Percentiles rank a stretch among this genome's conserved stretches.
Evolutionary conservation across 2,329 filamentous ascomycete species (phyloP).

Genomic region (Colletotrichum simmondsii): DNA sequence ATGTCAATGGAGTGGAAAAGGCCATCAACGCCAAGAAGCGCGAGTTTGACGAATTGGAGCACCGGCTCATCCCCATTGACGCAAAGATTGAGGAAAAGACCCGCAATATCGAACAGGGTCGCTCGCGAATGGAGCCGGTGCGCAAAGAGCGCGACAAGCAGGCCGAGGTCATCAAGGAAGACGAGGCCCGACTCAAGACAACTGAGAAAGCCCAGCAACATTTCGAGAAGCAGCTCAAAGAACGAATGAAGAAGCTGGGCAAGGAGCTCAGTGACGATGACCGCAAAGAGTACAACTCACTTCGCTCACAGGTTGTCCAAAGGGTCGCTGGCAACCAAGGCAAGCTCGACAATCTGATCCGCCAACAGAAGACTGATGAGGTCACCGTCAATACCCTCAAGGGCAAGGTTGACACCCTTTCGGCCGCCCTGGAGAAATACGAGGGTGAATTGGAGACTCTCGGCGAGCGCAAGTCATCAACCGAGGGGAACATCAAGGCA

Average conservation of each 20-base stretch:
- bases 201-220: conserved; percentile 92
- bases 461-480: conserved; percentile 72
- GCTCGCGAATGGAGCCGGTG: conserved; percentile 76
- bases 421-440: conserved; percentile 79
- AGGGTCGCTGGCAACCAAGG: conserved; percentile 84
- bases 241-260: conserved; percentile 86
- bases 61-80: conserved; percentile 86
- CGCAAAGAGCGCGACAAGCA: conserved; percentile 82
- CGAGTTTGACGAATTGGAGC: conserved; percentile 87
- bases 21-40: conserved; percentile 88
- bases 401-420: conserved; percentile 84
- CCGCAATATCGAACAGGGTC: conserved; percentile 75
- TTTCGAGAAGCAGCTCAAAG: conserved; percentile 89
- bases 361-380: conserved; percentile 90
- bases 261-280: conserved; percentile 87
- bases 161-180: conserved; percentile 73
- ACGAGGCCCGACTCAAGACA: conserved; percentile 81
- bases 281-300: conserved; percentile 86
- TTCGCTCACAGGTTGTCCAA: conserved; percentile 86
- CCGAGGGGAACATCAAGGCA: conserved; percentile 72
- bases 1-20: conserved; percentile 84
- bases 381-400: conserved; percentile 91
- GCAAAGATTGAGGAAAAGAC: conserved; percentile 89
- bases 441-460: conserved; percentile 77
- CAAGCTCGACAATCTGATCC: conserved; percentile 85